Evolutionary conservation across 2,329 filamentous ascomycete genomes (phyloP), one percentile per base, ranked within the genome.

Genomic region (Fusarium citri): DNA sequence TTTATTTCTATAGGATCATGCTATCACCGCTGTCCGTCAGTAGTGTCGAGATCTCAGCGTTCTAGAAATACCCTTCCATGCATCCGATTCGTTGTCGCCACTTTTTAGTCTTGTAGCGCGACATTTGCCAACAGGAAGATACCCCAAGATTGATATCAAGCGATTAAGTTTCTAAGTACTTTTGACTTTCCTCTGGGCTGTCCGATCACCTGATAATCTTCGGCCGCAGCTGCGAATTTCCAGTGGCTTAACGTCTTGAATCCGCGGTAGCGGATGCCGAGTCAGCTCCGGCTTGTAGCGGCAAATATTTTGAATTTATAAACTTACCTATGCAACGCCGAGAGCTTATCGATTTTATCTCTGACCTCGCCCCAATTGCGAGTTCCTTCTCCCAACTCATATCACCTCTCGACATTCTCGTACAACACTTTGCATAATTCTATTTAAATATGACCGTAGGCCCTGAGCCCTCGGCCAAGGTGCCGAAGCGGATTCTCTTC

Each of bases 401-500:
- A 34, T 34, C 14, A 22, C 6, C 9, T n/a, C 14, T 7, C n/a
- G 25, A 26, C 43, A 18, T 22, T 16, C 45, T 58, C 46, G 26
- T 37, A 47, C 22, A 25, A 56, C 20, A 12, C 6, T 12, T 7
- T 28, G 4, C 23, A 28, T 20, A 9, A 25, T 22, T 20, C 6
- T 18, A 7, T 34, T 45, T n/a, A 15, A 46, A 40, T 12, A 75
- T 75, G 73, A 64, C 73, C 22, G 71, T 59, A 28, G 73, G 74
- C 51, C 59, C 69, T 41, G 58, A 68, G 18, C 49, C 68, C 41
- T 60, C 64, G 57, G 59, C 46, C 48, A 56, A 56, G 22, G 31
- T 50, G 37, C 64, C 64, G 57, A 76, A 68, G 59, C 83, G 83
- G 64, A 91, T 98, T 67, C 88, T 98, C 68, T 97, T 97, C 81